Evolutionary conservation across 768 basidiomycete species (phyloP).

Genomic region (Leccinellum albellum): DNA sequence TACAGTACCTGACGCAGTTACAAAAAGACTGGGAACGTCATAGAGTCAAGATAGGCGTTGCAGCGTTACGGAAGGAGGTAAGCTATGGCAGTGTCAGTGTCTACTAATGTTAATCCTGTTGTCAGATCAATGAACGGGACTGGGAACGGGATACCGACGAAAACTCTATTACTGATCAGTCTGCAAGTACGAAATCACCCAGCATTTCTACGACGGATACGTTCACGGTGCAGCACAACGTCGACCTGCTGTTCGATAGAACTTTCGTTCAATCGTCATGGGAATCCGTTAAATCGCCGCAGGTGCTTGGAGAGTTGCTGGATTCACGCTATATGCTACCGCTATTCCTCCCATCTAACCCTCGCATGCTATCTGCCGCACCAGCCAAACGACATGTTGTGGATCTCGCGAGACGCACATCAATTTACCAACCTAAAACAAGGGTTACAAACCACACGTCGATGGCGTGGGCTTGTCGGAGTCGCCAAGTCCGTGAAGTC

Average conservation of each 20-base stretch:
- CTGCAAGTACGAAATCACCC: constrained; percentile 28
- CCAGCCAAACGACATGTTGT: constrained; percentile 42
- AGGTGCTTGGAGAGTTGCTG: constrained; percentile 83
- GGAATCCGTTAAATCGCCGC: constrained; percentile 74
- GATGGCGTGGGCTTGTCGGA: constrained; percentile 57
- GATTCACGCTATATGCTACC: constrained; percentile 94
- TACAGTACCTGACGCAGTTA: constrained; percentile 88
- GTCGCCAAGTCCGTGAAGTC: constrained; percentile 58
- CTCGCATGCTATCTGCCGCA: constrained; percentile 68
- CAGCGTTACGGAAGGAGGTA: constrained; percentile 81
- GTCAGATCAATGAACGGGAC: constrained; percentile 65
- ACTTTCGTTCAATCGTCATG: constrained; percentile 62
- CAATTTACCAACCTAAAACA: constrained; percentile 25
- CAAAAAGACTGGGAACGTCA: constrained; percentile 98
- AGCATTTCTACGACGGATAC: constrained; percentile 34
- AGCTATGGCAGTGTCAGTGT: background rate
- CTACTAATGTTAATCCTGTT: constrained; percentile 4
- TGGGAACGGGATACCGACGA: constrained; percentile 42
- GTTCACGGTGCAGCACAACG: constrained; percentile 45
- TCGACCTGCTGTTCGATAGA: constrained; percentile 81
- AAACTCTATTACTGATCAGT: constrained; percentile 37
- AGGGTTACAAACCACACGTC: constrained; percentile 40
- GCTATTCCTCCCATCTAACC: constrained; percentile 76
- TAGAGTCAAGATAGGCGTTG: constrained; percentile 81
- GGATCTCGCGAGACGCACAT: constrained; percentile 13